Evolutionary conservation across 495 filamentous ascomycete species (phyloP).

Genomic region (Cercophora samala): DNA sequence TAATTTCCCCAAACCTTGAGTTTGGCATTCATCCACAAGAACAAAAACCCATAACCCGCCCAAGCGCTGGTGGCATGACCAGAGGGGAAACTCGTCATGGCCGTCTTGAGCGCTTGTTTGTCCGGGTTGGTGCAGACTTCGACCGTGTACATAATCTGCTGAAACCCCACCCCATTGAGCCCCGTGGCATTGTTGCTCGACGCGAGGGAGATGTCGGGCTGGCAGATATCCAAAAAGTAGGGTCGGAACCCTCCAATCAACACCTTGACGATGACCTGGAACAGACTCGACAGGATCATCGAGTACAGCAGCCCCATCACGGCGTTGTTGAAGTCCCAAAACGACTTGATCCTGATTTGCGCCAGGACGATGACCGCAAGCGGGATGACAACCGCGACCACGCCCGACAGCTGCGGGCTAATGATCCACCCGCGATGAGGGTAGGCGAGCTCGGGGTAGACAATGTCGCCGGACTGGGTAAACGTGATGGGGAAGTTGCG

Average conservation of each 20-base stretch:
- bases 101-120: constrained; percentile 49
- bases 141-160: constrained; percentile 46
- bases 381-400: constrained; percentile 54
- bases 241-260: constrained; percentile 40
- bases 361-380: constrained; percentile 54
- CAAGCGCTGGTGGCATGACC: constrained; percentile 60
- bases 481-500: constrained; percentile 24
- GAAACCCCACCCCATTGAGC: constrained; percentile 45
- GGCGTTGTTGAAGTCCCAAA: constrained; percentile 66
- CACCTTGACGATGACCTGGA: constrained; percentile 47
- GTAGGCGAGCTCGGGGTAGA: constrained; percentile 60
- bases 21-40: constrained; percentile 64
- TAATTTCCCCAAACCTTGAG: constrained; percentile 59
- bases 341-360: constrained; percentile 59
- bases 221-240: constrained; percentile 56
- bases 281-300: constrained; percentile 55
- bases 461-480: constrained; percentile 56
- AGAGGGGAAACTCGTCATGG: constrained; percentile 49
- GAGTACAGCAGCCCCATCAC: constrained; percentile 58
- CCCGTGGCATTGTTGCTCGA: constrained; percentile 28
- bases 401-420: constrained; percentile 56
- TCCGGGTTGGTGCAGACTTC: constrained; percentile 49
- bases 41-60: constrained; percentile 54
- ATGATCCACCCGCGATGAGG: constrained; percentile 60
- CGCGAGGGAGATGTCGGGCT: constrained; percentile 46